Conservation (phyloP, 371 early-diverging fungal species). For the Mortierella sp. region DNA sequence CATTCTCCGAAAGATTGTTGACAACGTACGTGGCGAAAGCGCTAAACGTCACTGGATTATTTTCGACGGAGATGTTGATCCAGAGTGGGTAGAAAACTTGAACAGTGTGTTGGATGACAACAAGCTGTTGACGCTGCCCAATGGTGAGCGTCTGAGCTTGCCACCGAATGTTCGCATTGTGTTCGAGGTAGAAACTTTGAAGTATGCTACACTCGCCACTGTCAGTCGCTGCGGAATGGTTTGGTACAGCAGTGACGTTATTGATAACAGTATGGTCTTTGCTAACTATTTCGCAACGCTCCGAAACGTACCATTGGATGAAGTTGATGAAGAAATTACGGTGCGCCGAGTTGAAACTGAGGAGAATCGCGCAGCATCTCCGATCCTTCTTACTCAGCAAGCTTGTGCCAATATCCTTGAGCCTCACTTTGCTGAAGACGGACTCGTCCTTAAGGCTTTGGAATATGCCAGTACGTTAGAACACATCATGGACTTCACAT, state of each 20-base stretch:
- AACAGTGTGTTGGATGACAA: constrained; percentile 99
- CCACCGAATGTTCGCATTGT: constrained; percentile 97
- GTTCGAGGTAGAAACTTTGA: constrained; percentile 99
- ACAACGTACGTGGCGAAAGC: constrained; percentile 97
- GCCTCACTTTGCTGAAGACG: constrained; percentile 78
- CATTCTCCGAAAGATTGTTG: constrained; percentile 95
- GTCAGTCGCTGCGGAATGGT: constrained; percentile 99
- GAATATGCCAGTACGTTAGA: constrained; percentile 78
- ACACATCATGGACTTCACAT: constrained; percentile 98
- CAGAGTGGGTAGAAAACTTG: constrained; percentile 99
- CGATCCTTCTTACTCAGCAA: constrained; percentile 78
- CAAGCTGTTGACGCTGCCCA: constrained; percentile 95
- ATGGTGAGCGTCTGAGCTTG: constrained; percentile 97
- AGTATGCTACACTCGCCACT: constrained; percentile 98
- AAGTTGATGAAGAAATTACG: constrained; percentile 77
- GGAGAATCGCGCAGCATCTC: constrained; percentile 67
- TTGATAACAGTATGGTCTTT: constrained; percentile 86
- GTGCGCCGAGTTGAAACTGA: constrained; percentile 62
- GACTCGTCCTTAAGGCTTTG: constrained; percentile 83
- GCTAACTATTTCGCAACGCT: constrained; percentile 88
- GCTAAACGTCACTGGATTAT: constrained; percentile 97
- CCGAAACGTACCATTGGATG: constrained; percentile 84
- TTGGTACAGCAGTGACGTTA: constrained; percentile 96
- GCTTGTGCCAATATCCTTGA: constrained; percentile 80
- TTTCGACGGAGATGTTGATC: constrained; percentile 99